phyloP scores from a whole-genome alignment of 176 grass and related monocot species.

The Phoenix roebelenii region DNA sequence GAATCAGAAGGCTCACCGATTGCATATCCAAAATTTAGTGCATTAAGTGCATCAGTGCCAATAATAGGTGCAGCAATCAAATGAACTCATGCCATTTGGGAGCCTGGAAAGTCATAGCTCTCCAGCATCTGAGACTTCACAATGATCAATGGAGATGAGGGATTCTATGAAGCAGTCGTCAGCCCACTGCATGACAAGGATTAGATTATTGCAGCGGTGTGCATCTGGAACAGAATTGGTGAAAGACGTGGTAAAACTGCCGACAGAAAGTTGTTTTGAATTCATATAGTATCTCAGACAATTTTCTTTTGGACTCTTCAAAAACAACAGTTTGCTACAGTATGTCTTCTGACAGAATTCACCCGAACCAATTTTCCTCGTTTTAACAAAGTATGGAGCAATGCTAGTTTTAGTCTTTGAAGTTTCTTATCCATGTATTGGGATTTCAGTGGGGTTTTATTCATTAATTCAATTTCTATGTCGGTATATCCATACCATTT shows the following conservation, averaged over 20 bases:
- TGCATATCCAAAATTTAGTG: conserved; percentile 46
- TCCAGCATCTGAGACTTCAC: conserved; percentile 68
- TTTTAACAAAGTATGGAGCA: too few species aligned
- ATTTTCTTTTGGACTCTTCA: too few species aligned
- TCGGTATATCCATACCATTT: too few species aligned
- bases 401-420: too few species aligned
- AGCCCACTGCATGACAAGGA: conserved; percentile 41
- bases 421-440: too few species aligned
- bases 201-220: conserved; percentile 73
- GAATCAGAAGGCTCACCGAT: conserved; percentile 46
- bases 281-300: too few species aligned
- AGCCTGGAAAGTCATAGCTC: conserved; percentile 66
- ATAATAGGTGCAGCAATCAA: conserved; percentile 44
- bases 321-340: too few species aligned
- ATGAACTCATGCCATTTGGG: conserved; percentile 26
- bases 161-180: conserved; percentile 69
- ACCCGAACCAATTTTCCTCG: too few species aligned
- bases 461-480: too few species aligned
- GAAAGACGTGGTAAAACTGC: not conserved
- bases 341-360: too few species aligned
- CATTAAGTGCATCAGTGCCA: conserved; percentile 34
- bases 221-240: conserved; percentile 12
- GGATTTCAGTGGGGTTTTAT: too few species aligned
- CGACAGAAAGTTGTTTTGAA: too few species aligned
- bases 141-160: conserved; percentile 54